phyloP scores from a whole-genome alignment of 2,329 filamentous ascomycete genomes.

The Hymenoscyphus infarciens region DNA sequence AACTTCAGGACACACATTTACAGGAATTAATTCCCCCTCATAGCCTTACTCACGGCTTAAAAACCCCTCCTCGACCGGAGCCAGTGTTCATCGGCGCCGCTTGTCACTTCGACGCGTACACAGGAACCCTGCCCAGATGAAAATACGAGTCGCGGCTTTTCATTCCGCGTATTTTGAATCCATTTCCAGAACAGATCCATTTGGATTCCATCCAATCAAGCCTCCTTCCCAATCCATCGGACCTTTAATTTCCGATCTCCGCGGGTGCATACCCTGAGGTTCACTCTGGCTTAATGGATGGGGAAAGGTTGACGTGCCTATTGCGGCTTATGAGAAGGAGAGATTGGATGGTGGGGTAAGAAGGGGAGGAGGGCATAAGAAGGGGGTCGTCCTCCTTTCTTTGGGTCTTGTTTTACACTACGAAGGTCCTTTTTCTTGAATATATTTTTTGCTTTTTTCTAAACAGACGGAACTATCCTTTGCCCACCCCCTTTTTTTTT shows the following conservation, averaged over 20 bases:
- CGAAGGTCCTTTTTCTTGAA: neutral
- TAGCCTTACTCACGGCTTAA: too few relatives aligned
- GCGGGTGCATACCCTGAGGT: neutral
- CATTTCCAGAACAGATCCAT: neutral
- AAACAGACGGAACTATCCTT: too few relatives aligned
- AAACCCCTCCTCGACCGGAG: neutral
- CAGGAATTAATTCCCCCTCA: too few relatives aligned
- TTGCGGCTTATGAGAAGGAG: neutral
- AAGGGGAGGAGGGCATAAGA: neutral
- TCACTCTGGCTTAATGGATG: neutral
- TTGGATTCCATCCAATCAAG: neutral
- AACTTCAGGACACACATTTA: too few relatives aligned
- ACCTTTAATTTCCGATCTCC: neutral
- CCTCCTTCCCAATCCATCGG: neutral
- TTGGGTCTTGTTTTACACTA: neutral
- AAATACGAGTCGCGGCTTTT: neutral
- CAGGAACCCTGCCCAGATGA: neutral
- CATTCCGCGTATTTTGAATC: too few relatives aligned
- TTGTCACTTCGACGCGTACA: neutral
- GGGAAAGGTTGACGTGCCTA: neutral
- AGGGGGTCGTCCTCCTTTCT: neutral
- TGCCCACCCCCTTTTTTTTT: neutral
- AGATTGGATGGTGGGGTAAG: slow-evolving; percentile 4
- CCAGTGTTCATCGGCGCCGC: neutral
- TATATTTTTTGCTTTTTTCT: neutral